Evolutionary conservation across 192 early-diverging fungal species (phyloP), one percentile per base, ranked within the genome.

Genomic region (Coemansia sp.): DNA sequence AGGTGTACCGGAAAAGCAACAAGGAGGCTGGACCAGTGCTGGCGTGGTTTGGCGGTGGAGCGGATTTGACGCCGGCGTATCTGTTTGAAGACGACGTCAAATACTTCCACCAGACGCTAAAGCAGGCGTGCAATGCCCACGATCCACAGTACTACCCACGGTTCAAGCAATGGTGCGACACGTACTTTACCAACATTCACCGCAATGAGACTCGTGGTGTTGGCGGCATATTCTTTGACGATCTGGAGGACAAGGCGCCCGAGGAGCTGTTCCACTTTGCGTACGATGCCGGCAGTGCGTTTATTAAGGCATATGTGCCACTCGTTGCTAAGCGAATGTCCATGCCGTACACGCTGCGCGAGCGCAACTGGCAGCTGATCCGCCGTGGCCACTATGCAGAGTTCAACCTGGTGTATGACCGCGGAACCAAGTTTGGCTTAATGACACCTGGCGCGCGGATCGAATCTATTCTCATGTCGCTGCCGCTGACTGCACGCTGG

Each of bases 221-320:
- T 57, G 97, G 97, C 22, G 97, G 97, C 26, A 97, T 97, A 74
- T 99, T 99, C 79, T 99, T 99, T 78, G 97, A 99, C 65, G 97
- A 99, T 67, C 72, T 97, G 43, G 89, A 91, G 56, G 85, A 89
- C 50, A 87, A 86, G 68, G 56, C 68, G 17, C 78, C 84, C 3
- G 90, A 96, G 43, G 85, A 93, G 58, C 66, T 92, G 35, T 99
- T 95, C 77, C 80, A 64, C 0, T 97, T 94, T 84, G 90, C 95
- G 9, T 84, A 90, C 60, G 85, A 91, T 43, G 91, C 90, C 31
- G 94, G 92, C n/a, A 82, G 87, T 43, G 72, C 87, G 6, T 92
- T 99, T 73, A 79, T 92, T 11, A 76, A 77, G 11, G 91, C 94
- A 29, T 99, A 99, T 67, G 65, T 95, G 39, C 97, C 97, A 6